Percentiles rank a stretch among this genome's conserved stretches.
These are phyloP conservation scores for Cladosporium cucumerinum DNA, from an alignment of 2,329 filamentous ascomycete species.

Conservation along the genomic window DNA sequence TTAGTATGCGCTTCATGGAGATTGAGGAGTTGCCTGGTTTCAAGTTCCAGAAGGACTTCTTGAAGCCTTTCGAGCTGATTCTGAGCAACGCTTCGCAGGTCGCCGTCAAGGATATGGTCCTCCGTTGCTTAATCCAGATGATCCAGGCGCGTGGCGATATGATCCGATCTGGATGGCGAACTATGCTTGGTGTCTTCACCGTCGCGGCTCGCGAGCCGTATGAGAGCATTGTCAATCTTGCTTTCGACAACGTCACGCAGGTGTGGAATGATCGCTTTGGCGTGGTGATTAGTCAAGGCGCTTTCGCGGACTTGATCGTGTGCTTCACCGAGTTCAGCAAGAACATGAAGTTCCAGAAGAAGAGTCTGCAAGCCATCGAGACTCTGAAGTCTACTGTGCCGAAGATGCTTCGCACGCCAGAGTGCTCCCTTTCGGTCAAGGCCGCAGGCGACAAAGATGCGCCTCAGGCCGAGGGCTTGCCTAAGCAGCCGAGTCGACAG, in stretches of 20 bases:
- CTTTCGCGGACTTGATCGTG: constrained; percentile 93
- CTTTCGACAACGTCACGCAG: constrained; percentile 93
- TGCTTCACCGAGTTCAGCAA: constrained; percentile 98
- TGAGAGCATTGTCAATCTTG: constrained; percentile 92
- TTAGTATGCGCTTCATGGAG: constrained; percentile 99
- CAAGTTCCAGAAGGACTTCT: constrained; percentile 99
- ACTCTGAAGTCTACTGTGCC: constrained; percentile 89
- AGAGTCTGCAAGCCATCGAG: constrained; percentile 93
- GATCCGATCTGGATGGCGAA: constrained; percentile 96
- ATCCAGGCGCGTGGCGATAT: constrained; percentile 95
- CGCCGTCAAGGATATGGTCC: constrained; percentile 93
- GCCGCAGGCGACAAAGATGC: constrained; percentile 45
- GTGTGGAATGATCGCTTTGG: constrained; percentile 96
- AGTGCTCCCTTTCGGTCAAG: constrained; percentile 81
- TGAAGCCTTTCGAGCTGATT: constrained; percentile 97
- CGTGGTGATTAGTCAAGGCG: constrained; percentile 91
- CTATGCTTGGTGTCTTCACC: constrained; percentile 98
- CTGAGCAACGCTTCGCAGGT: constrained; percentile 89
- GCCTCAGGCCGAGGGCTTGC: constrained; percentile 49
- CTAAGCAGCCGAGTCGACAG: constrained; percentile 68
- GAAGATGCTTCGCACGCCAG: constrained; percentile 91
- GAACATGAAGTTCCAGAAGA: constrained; percentile 98
- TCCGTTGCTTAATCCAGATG: constrained; percentile 97
- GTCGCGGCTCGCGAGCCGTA: constrained; percentile 90
- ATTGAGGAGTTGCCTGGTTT: constrained; percentile 96